A percentile compares a stretch with the other conserved stretches of the same genome.
These are phyloP conservation scores for Fagus sylvatica DNA, from an alignment of 306 rosid species.

Conservation along the genomic window DNA sequence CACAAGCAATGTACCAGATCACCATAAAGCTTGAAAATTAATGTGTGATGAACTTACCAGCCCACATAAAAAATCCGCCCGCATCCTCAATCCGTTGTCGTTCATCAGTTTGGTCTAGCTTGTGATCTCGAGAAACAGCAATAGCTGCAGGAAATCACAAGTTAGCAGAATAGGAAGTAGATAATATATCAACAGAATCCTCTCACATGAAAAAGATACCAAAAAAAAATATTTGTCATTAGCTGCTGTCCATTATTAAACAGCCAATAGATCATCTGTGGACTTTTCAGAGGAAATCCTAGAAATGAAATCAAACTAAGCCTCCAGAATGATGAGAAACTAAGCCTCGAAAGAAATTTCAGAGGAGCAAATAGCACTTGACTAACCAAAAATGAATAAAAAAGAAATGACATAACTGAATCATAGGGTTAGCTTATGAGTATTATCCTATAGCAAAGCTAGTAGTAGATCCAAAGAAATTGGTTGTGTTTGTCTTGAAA, in stretches of 20 bases:
- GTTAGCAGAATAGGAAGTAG: slow-evolving; percentile 10
- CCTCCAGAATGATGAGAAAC: too few relatives aligned
- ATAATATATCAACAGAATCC: slow-evolving; percentile 1
- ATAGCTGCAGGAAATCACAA: slow-evolving; percentile 56
- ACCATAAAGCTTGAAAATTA: background rate
- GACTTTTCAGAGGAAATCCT: background rate
- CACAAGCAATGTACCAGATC: background rate
- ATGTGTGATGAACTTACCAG: slow-evolving; percentile 50
- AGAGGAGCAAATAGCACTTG: too few relatives aligned
- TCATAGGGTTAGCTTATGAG: background rate
- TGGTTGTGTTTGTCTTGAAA: too few relatives aligned
- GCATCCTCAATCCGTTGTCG: slow-evolving; percentile 93
- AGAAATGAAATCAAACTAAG: background rate
- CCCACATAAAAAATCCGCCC: slow-evolving; percentile 99
- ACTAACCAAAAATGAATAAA: too few relatives aligned
- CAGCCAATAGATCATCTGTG: background rate
- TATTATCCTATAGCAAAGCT: background rate
- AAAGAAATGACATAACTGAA: background rate
- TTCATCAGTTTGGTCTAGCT: slow-evolving; percentile 97
- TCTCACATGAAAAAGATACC: slow-evolving; percentile 10
- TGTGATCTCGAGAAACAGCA: too few relatives aligned
- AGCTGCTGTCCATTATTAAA: background rate
- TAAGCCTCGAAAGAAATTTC: too few relatives aligned
- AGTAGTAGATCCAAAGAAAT: too few relatives aligned
- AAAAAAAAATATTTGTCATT: background rate